phyloP scores from a whole-genome alignment of 495 filamentous ascomycete species.

The Talaromyces thailandensis region DNA sequence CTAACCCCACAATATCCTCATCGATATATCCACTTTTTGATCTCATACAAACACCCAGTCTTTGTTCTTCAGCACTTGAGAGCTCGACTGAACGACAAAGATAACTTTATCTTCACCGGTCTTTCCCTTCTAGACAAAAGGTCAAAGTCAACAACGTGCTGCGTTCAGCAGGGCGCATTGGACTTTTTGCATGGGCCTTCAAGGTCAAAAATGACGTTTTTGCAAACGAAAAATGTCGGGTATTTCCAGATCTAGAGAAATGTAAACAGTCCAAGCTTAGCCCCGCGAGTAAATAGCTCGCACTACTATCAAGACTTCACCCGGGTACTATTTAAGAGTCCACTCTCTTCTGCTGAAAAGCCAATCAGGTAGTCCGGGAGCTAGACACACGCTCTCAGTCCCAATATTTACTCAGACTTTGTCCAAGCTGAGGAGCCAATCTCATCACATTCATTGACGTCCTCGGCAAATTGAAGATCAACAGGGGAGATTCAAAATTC shows the following conservation, averaged over 20 bases:
- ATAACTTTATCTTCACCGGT: neutral
- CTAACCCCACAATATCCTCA: neutral
- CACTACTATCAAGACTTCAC: neutral
- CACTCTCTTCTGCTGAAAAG: neutral
- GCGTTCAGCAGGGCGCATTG: neutral
- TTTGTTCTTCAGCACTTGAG: too few species aligned
- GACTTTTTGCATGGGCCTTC: neutral
- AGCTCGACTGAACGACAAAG: neutral
- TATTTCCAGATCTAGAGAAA: neutral
- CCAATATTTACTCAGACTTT: neutral
- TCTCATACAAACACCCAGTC: neutral
- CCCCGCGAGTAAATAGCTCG: neutral
- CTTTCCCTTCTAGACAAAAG: neutral
- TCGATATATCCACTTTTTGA: neutral
- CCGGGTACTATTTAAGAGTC: neutral
- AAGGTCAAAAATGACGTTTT: neutral
- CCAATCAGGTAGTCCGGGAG: neutral
- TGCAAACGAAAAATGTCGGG: neutral
- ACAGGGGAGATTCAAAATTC: neutral
- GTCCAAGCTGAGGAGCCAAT: neutral
- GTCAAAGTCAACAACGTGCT: neutral
- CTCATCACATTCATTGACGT: neutral
- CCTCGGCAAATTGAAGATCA: neutral
- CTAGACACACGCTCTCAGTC: neutral
- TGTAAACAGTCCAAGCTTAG: neutral